Conservation (phyloP, 805 yeast genomes). For the Ogataea zsoltii region DNA sequence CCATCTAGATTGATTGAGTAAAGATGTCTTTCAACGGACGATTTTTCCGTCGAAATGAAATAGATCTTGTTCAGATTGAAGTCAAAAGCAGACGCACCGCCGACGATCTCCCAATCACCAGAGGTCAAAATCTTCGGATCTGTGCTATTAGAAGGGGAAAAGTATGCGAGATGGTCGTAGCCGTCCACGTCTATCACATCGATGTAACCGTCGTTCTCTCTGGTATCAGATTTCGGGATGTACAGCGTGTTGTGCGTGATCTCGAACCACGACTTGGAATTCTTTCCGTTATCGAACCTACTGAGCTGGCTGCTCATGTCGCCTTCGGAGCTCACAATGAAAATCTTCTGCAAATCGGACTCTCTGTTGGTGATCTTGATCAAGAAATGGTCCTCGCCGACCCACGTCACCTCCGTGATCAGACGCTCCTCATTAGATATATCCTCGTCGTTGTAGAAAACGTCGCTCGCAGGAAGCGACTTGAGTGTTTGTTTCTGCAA, state of each 20-base stretch:
- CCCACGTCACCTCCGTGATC: constrained; percentile 73
- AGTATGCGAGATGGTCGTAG: constrained; percentile 79
- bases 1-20: constrained; percentile 63
- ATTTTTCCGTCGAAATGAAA: constrained; percentile 72
- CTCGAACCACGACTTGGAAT: constrained; percentile 74
- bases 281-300: constrained; percentile 46
- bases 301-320: constrained; percentile 38
- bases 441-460: constrained; percentile 44
- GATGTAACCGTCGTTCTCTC: constrained; percentile 68
- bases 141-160: constrained; percentile 63
- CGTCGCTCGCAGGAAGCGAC: constrained; percentile 30
- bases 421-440: constrained; percentile 44
- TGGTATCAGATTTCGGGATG: constrained; percentile 53
- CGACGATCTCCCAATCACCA: constrained; percentile 92
- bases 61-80: constrained; percentile 51
- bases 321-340: constrained; percentile 47
- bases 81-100: constrained; percentile 67
- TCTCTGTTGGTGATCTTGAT: constrained; percentile 63
- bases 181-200: constrained; percentile 70
- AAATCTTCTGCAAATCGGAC: constrained; percentile 62
- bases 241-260: constrained; percentile 62
- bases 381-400: constrained; percentile 53
- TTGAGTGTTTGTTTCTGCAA: constrained; percentile 26
- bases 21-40: constrained; percentile 82
- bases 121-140: constrained; percentile 59